Evolutionary conservation across 805 yeast species (phyloP).

Genomic region (Ogataea angusta): DNA sequence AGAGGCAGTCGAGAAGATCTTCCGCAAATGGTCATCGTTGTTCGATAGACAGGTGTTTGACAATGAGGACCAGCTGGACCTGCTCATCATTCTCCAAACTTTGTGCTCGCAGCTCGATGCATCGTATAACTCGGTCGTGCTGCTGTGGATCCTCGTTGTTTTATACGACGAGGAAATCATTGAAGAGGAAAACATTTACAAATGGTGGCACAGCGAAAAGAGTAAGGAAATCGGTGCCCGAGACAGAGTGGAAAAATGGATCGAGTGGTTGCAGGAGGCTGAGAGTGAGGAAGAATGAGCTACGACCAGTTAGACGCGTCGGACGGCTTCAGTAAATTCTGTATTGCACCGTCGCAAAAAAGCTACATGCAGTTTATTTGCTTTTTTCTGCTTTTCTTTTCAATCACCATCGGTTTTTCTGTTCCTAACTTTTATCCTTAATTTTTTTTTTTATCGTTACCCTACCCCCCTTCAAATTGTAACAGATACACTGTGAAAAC

Average conservation of each 20-base stretch:
- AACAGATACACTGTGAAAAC: conserved; percentile 13
- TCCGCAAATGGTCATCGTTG: conserved; percentile 77
- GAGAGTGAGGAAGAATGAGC: conserved; percentile 30
- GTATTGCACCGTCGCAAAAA: no score
- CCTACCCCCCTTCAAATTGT: conserved; percentile 15
- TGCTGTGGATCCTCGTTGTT: conserved; percentile 50
- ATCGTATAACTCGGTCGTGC: conserved; percentile 47
- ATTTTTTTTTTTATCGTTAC: conserved; percentile 4
- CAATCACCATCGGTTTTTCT: neutral
- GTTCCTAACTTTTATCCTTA: neutral
- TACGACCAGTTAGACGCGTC: neutral
- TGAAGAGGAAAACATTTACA: conserved; percentile 73
- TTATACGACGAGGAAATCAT: conserved; percentile 80
- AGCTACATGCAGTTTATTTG: no score
- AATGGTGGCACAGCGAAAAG: conserved; percentile 73
- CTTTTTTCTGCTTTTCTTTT: no score
- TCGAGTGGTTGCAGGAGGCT: conserved; percentile 85
- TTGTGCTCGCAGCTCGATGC: conserved; percentile 41
- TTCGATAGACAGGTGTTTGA: conserved; percentile 85
- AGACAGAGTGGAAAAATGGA: conserved; percentile 63
- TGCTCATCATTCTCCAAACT: conserved; percentile 52
- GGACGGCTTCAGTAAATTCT: neutral
- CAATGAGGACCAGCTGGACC: conserved; percentile 70
- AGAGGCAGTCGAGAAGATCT: conserved; percentile 73
- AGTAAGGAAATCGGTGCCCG: conserved; percentile 40